A percentile compares a stretch with the other conserved stretches of the same genome.
These are phyloP conservation scores for Monascus purpureus DNA, from an alignment of 495 filamentous ascomycete species.

Conservation along the genomic window DNA sequence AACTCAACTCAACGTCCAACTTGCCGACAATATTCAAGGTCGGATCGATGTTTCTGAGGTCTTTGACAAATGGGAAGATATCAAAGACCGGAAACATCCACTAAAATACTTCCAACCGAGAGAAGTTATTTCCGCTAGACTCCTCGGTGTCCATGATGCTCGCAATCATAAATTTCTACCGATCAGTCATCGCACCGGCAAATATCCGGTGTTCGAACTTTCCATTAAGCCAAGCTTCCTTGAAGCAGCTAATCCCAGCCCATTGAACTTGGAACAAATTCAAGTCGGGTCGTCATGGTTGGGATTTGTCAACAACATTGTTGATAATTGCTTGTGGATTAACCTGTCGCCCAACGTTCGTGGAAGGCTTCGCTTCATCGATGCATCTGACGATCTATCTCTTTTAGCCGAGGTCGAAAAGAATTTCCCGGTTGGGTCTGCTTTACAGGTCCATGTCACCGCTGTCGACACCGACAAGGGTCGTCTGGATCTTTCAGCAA, in stretches of 20 bases:
- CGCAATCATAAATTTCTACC: conserved; percentile 84
- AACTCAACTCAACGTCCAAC: conserved; percentile 80
- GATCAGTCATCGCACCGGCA: conserved; percentile 68
- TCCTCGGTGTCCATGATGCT: conserved; percentile 81
- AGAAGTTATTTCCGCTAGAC: conserved; percentile 54
- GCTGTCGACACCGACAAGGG: conserved; percentile 57
- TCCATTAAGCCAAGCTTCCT: conserved; percentile 66
- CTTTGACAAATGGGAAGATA: conserved; percentile 77
- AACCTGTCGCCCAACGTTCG: conserved; percentile 84
- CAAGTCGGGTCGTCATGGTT: conserved; percentile 53
- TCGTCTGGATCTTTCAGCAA: conserved; percentile 71
- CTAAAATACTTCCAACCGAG: conserved; percentile 56
- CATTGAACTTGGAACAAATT: conserved; percentile 61
- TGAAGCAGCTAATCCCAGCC: conserved; percentile 34
- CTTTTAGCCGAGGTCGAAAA: conserved; percentile 58
- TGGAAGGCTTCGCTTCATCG: conserved; percentile 64
- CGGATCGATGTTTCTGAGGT: conserved; percentile 81
- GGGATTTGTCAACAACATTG: conserved; percentile 80
- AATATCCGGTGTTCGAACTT: conserved; percentile 71
- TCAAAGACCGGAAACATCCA: conserved; percentile 67
- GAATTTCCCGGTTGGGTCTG: conserved; percentile 80
- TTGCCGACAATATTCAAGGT: conserved; percentile 82
- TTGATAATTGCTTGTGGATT: conserved; percentile 67
- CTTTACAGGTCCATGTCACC: conserved; percentile 63
- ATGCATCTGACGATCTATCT: conserved; percentile 75